phyloP scores from a whole-genome alignment of 2,329 filamentous ascomycete genomes.

The Colletotrichum zoysiae region DNA sequence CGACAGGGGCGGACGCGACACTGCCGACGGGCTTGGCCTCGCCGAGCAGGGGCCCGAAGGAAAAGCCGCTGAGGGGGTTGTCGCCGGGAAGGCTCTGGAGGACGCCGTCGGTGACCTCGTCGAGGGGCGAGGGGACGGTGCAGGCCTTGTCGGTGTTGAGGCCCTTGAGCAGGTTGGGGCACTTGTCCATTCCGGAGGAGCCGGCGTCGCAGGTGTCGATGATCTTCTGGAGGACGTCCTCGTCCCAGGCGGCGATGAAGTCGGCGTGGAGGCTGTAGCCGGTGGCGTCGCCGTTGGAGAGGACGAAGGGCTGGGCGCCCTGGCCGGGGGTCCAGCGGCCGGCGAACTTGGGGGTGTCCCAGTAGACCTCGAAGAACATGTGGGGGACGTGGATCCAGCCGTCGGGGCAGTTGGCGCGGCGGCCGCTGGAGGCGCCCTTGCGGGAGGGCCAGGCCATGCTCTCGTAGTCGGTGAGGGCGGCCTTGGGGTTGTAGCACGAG shows the following conservation, averaged over 20 bases:
- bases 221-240: conserved; percentile 72
- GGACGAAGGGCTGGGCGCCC: conserved; percentile 73
- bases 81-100: conserved; percentile 66
- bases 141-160: conserved; percentile 64
- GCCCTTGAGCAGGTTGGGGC: conserved; percentile 67
- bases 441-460: conserved; percentile 74
- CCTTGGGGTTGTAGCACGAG: conserved; percentile 77
- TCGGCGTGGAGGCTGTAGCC: conserved; percentile 79
- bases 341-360: conserved; percentile 66
- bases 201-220: conserved; percentile 75
- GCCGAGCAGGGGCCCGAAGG: conserved; percentile 45
- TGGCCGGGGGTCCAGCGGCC: conserved; percentile 66
- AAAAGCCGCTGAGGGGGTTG: conserved; percentile 67
- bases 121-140: conserved; percentile 61
- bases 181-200: conserved; percentile 71
- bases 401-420: conserved; percentile 66
- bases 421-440: conserved; percentile 55
- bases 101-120: conserved; percentile 59
- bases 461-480: conserved; percentile 69
- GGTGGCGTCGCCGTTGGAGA: conserved; percentile 76
- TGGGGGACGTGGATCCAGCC: conserved; percentile 69
- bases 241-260: conserved; percentile 81
- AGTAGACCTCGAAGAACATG: conserved; percentile 71
- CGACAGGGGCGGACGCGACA: too few relatives aligned
- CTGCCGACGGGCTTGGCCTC: too few relatives aligned